Base-by-base conservation (phyloP, 169 alveolate genomes). In the Cryptosporidium viatorum region DNA sequence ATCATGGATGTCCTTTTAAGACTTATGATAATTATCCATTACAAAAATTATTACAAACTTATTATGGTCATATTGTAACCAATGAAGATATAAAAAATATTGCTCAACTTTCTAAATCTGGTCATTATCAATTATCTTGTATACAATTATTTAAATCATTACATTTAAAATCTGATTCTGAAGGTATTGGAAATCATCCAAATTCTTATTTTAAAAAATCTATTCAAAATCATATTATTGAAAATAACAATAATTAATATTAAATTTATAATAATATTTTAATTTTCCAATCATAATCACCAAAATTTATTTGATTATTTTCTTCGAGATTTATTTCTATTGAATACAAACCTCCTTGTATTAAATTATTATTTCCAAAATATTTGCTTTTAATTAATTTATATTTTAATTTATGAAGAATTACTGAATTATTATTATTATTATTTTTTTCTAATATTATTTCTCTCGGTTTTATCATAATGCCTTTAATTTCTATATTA, bases 1-100 rank as follows among this genome's bases (percentile, higher is more conserved):
- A 93, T 70, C 99, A 97, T 91, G 99, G 99, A 37, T 97, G 99
- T 85, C 99, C 99, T 45, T 97, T 96, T 92, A 97, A 96, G 89
- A 94, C 92, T 52, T 92, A 43, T 52, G 94, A 92, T 74, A 62
- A 21, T 35, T 50, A 51, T 52, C 92, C 84, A 35, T 71, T 92
- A 16, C 91, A 91, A 62, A 92, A 84, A 45, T 80, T 92, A 31
- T 84, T 92, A 70, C 69, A 84, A 16, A 68, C 65, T 16, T 84
- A 87, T 35, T 86, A 86, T 23, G 91, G 93, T 68, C 59, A 91
- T 68, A 87, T 86, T 7, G 37, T 85, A n/a, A 21, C 43, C n/a
- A 94, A 86, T 75, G 91, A 84, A 10, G 95, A 94, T 70, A 93
- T 93, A 1, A 85, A 85, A 60, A 93, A 93, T 45, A 93, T 94